A percentile compares a stretch with the other conserved stretches of the same genome.
phyloP scores from a whole-genome alignment of 2,329 filamentous ascomycete genomes.

The Ilyonectria robusta region DNA sequence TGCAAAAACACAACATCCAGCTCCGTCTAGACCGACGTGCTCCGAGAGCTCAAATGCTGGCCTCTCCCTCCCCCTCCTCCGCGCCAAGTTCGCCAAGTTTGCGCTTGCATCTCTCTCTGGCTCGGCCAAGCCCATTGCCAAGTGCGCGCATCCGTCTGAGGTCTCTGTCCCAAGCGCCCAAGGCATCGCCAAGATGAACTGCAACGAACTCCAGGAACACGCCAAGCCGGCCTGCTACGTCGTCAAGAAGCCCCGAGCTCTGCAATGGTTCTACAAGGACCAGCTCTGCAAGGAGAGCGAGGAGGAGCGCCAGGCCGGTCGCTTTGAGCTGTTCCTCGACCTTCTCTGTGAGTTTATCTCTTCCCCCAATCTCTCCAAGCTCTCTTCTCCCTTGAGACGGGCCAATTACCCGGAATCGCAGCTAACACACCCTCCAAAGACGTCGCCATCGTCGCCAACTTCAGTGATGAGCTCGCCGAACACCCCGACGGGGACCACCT shows the following conservation, averaged over 20 bases:
- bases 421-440: constrained; percentile 42
- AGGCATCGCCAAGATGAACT: constrained; percentile 50
- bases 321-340: constrained; percentile 66
- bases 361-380: no score
- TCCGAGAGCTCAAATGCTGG: constrained; percentile 15
- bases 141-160: not conserved
- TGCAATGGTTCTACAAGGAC: constrained; percentile 63
- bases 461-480: constrained; percentile 63
- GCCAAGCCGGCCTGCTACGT: constrained; percentile 51
- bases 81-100: constrained; percentile 5
- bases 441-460: constrained; percentile 65
- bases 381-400: not conserved
- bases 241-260: constrained; percentile 55
- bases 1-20: constrained; percentile 15
- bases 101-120: not conserved
- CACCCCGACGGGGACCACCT: constrained; percentile 59
- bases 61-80: constrained; percentile 3
- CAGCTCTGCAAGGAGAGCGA: constrained; percentile 58
- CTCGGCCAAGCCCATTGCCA: constrained; percentile 1
- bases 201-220: constrained; percentile 54
- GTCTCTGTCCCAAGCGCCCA: not conserved
- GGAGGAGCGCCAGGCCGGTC: constrained; percentile 60
- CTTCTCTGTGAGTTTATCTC: constrained; percentile 55
- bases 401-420: no score
- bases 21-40: constrained; percentile 14